phyloP scores from a whole-genome alignment of 257 asterid species.

The Solanum ossicruentum region DNA sequence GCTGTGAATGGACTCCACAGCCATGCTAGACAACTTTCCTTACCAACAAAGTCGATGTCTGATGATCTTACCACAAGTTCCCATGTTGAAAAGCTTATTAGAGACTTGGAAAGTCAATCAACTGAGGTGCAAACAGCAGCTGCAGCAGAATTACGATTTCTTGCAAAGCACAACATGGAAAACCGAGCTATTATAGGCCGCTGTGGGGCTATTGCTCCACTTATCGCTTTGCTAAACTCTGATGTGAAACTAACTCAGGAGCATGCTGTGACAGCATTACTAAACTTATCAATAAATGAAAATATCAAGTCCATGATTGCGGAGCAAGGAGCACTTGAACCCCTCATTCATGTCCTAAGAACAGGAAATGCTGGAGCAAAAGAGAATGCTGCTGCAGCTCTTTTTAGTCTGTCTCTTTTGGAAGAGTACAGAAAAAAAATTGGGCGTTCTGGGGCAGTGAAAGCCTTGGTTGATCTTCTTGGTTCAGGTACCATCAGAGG shows the following conservation, averaged over 20 bases:
- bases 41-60: constrained; percentile 28
- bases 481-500: constrained; percentile 69
- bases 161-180: constrained; percentile 61
- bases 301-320: constrained; percentile 58
- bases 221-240: constrained; percentile 51
- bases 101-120: constrained; percentile 37
- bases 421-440: constrained; percentile 74
- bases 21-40: constrained; percentile 30
- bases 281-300: constrained; percentile 68
- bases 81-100: constrained; percentile 53
- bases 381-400: constrained; percentile 93
- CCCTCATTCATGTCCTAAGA: constrained; percentile 65
- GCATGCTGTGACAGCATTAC: constrained; percentile 86
- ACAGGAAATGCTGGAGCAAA: constrained; percentile 67
- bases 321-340: constrained; percentile 64
- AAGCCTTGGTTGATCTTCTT: constrained; percentile 69
- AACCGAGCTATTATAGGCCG: constrained; percentile 69
- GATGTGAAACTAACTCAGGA: constrained; percentile 54
- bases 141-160: constrained; percentile 66
- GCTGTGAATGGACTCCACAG: constrained; percentile 30
- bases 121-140: constrained; percentile 55
- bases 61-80: constrained; percentile 44
- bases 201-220: constrained; percentile 70
- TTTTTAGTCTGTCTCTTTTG: constrained; percentile 77
- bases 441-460: constrained; percentile 81